Conservation (phyloP, 1,139 yeast species). For the Saccharomycopsis hybrid region DNA sequence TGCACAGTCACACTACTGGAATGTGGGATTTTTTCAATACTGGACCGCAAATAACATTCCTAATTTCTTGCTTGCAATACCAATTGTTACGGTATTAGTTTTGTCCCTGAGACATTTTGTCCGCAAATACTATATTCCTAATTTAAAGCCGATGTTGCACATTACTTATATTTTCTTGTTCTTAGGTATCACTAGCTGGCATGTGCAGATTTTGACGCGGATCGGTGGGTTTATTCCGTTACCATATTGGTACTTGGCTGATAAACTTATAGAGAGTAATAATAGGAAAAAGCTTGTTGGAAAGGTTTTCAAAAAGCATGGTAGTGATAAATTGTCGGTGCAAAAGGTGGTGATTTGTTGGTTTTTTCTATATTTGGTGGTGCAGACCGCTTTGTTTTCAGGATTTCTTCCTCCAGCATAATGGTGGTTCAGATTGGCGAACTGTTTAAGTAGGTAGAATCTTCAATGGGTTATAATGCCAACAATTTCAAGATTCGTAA, state of each 20-base stretch:
- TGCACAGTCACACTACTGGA: conserved; percentile 83
- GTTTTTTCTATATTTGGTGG: conserved; percentile 43
- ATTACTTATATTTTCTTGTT: conserved; percentile 39
- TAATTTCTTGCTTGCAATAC: conserved; percentile 73
- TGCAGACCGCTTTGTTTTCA: conserved; percentile 57
- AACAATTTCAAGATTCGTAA: too few species aligned
- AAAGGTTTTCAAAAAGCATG: conserved; percentile 24
- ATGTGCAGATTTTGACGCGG: conserved; percentile 80
- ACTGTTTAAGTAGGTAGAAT: too few species aligned
- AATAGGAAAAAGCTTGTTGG: conserved; percentile 17
- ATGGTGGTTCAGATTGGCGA: conserved; percentile 4
- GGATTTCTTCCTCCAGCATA: conserved; percentile 74
- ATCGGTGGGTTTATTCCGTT: conserved; percentile 72
- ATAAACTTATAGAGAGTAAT: conserved; percentile 25
- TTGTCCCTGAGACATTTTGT: conserved; percentile 30
- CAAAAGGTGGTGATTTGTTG: conserved; percentile 32
- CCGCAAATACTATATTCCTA: conserved; percentile 23
- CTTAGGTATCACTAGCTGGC: conserved; percentile 59
- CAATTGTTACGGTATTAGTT: conserved; percentile 44
- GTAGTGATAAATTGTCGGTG: conserved; percentile 3
- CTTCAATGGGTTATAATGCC: too few species aligned
- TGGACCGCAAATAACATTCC: conserved; percentile 82
- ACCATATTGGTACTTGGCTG: conserved; percentile 65
- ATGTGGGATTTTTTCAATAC: conserved; percentile 69
- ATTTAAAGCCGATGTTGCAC: conserved; percentile 35